Percentiles rank a stretch among this genome's conserved stretches.
phyloP scores from a whole-genome alignment of 73 alveolate species.

The Urostyla sp. region DNA sequence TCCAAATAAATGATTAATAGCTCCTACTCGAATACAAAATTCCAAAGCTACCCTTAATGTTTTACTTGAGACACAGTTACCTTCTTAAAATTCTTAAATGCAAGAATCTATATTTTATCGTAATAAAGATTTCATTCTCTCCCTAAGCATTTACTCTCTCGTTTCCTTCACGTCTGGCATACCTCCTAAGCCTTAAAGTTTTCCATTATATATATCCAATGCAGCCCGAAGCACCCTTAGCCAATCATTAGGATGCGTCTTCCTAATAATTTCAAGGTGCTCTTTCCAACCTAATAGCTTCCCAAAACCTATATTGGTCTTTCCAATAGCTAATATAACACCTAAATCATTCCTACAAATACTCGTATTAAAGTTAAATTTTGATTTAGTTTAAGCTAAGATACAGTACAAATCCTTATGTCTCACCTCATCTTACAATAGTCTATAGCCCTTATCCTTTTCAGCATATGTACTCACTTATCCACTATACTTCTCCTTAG shows the following conservation, averaged over 20 bases:
- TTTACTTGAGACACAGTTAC: conserved; percentile 33
- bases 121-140: conserved; percentile 46
- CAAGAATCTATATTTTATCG: conserved; percentile 41
- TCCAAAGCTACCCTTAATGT: conserved; percentile 58
- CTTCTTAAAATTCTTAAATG: conserved; percentile 41
- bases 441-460: conserved; percentile 57
- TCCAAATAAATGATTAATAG: conserved; percentile 46
- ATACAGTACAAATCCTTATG: conserved; percentile 2
- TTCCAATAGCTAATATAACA: conserved; percentile 33
- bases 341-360: conserved; percentile 29
- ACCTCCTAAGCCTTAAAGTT: conserved; percentile 50
- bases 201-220: conserved; percentile 60
- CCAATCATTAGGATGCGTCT: conserved; percentile 53
- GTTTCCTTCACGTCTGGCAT: conserved; percentile 64
- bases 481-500: conserved; percentile 11
- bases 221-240: conserved; percentile 47
- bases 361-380: conserved; percentile 44
- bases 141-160: conserved; percentile 58
- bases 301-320: conserved; percentile 45
- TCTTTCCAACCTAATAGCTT: conserved; percentile 33
- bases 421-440: conserved; percentile 50
- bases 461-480: conserved; percentile 43
- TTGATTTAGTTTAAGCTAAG: conserved; percentile 23
- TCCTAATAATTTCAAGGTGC: conserved; percentile 41
- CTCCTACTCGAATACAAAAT: conserved; percentile 56